Base-by-base conservation (phyloP, 2,329 filamentous ascomycete genomes). In the Venturia aucupariae region DNA sequence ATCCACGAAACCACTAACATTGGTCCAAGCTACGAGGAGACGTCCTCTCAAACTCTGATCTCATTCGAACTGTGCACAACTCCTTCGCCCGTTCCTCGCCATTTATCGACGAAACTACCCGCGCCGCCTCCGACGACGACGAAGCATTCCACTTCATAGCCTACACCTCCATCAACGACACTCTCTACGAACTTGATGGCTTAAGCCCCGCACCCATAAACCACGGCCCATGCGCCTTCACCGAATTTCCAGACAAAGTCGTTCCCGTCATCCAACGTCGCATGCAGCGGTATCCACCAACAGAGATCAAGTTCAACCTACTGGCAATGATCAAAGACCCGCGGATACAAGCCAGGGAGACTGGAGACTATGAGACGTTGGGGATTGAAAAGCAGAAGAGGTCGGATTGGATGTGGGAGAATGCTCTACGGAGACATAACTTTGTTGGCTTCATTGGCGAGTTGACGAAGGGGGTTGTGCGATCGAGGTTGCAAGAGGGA, bases 91-190 rank as follows among this genome's bases (percentile, higher is more conserved):
- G 88, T 67, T 89, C 89, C 66, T 95, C 88, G 66, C 94, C 94
- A 2, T 99, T 99, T 73, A 87, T 90, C 63, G 92, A 96, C 75
- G 94, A 99, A 82, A 95, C 91, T 67, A 85, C 88, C 69, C 84
- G 87, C 13, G 80, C 85, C 13, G 84, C 84, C 17, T 84, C 83
- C n/a, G 86, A 86, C 67, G 82, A 90, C 64, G 92, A 96, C 71
- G 94, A 97, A 72, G 90, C 93, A 35, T 99, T 95, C 78, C 94
- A 99, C 79, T 99, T 99, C 76, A 92, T 99, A 71, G 94, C 92
- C 39, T 99, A 99, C 78, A 92, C 91, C 10, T 84, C 87, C 63
- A 82, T 96, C 69, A 84, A 88, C 72, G 88, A 87, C 68, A 86
- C 80, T 4, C 82, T 99, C 64, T 99, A 97, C 81, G 94, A 99